Percentiles rank a stretch among this genome's conserved stretches.
These are phyloP conservation scores for Suhomyces maxii DNA, from an alignment of 1,139 yeast species.

Conservation along the genomic window DNA sequence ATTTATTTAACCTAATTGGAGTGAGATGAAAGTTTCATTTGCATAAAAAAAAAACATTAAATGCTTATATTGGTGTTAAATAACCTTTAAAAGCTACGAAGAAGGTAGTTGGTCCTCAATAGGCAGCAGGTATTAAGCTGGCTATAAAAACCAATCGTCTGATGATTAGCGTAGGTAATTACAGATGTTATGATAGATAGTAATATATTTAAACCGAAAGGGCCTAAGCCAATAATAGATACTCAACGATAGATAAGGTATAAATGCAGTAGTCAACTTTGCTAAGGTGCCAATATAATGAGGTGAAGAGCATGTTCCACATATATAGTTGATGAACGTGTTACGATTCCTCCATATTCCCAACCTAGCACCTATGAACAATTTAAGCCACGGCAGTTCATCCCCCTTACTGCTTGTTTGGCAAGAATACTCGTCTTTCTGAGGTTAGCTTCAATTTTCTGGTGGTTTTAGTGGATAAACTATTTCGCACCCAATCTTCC, in stretches of 20 bases:
- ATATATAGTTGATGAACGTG: no score
- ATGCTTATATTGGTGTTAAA: no score
- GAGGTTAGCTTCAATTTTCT: no score
- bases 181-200: neutral
- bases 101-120: neutral
- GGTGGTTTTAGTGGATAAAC: neutral
- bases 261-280: neutral
- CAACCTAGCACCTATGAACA: no score
- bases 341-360: no score
- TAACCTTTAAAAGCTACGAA: neutral
- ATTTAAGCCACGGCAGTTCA: no score
- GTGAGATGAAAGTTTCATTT: no score
- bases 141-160: neutral
- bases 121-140: neutral
- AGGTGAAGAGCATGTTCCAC: no score
- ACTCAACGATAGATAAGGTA: neutral
- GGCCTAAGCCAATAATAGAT: neutral
- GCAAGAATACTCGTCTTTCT: no score
- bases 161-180: neutral
- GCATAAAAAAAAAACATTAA: no score
- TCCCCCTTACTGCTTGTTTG: no score
- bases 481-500: neutral
- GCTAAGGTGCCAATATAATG: neutral
- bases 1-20: no score
- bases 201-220: neutral